Conservation (phyloP, 2,329 filamentous ascomycete genomes). For the Colletotrichum camelliae region DNA sequence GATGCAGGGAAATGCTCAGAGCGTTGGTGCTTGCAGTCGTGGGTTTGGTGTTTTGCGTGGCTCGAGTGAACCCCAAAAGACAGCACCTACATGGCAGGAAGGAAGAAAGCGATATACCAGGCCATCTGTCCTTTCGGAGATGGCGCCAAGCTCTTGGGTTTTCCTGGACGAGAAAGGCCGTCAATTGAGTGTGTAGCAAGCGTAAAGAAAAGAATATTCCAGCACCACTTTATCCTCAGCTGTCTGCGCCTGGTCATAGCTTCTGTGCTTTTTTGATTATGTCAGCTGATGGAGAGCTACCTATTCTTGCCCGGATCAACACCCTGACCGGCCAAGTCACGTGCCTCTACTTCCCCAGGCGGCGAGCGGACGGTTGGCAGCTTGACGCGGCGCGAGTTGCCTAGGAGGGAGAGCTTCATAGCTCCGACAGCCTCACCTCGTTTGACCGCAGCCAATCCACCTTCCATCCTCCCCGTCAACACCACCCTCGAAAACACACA, state of each 20-base stretch:
- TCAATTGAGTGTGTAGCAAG: neutral
- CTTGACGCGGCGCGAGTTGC: slow-evolving; percentile 28
- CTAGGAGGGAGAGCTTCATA: slow-evolving; percentile 24
- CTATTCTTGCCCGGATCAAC: neutral
- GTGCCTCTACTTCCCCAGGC: neutral
- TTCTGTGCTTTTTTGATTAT: neutral
- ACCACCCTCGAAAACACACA: neutral
- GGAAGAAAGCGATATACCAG: neutral
- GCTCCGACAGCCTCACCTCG: slow-evolving; percentile 23
- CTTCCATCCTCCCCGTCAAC: slow-evolving; percentile 5
- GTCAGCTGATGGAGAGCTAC: neutral
- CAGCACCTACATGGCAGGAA: slow-evolving; percentile 18
- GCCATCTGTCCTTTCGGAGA: slow-evolving; percentile 7
- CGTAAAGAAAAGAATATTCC: slow-evolving; percentile 15
- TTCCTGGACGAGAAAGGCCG: neutral
- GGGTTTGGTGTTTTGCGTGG: neutral
- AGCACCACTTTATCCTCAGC: slow-evolving; percentile 19
- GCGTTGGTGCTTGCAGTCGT: neutral
- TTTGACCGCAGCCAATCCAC: slow-evolving; percentile 20
- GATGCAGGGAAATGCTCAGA: neutral
- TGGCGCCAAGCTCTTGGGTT: neutral
- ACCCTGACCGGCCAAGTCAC: neutral
- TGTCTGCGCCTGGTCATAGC: slow-evolving; percentile 14
- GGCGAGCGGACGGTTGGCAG: slow-evolving; percentile 9
- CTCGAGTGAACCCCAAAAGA: neutral